Conservation (phyloP, 1,139 yeast species). For the Trichomonascaceae sp. region DNA sequence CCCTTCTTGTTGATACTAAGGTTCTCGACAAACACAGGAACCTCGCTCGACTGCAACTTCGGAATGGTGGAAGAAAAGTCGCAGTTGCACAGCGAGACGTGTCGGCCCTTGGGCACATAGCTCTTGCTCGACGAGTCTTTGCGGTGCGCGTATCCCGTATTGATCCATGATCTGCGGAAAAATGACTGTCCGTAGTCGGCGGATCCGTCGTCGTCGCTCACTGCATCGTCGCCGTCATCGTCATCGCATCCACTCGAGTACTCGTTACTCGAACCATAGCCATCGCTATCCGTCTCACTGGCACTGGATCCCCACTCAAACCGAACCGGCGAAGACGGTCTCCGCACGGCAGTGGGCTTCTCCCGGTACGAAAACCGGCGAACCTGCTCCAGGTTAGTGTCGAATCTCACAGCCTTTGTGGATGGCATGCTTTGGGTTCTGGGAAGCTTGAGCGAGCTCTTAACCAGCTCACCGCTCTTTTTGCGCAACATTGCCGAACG, state of each 20-base stretch:
- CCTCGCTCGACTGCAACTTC: constrained; percentile 5
- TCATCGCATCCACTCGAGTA: constrained; percentile 11
- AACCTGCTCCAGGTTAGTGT: constrained; percentile 48
- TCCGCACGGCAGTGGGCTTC: constrained; percentile 61
- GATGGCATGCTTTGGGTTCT: constrained; percentile 53
- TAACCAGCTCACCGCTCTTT: constrained; percentile 71
- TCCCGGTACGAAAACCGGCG: constrained; percentile 61
- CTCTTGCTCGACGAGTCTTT: no score
- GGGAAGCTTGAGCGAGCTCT: constrained; percentile 51
- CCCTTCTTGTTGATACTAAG: background rate
- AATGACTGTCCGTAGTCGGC: constrained; percentile 1
- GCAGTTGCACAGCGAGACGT: no score
- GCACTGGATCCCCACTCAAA: constrained; percentile 18
- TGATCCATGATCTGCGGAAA: no score
- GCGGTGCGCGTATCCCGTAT: no score
- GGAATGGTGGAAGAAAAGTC: no score
- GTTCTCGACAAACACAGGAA: constrained; percentile 21
- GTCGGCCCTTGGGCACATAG: no score
- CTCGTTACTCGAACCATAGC: constrained; percentile 1
- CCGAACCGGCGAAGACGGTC: constrained; percentile 38
- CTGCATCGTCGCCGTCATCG: constrained; percentile 21
- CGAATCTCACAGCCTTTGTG: constrained; percentile 71
- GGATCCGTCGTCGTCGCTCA: constrained; percentile 19
- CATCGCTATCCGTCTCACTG: constrained; percentile 5
- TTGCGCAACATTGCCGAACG: constrained; percentile 37